Base-by-base conservation (phyloP, 140 eudicot genomes). In the Stevia rebaudiana region DNA sequence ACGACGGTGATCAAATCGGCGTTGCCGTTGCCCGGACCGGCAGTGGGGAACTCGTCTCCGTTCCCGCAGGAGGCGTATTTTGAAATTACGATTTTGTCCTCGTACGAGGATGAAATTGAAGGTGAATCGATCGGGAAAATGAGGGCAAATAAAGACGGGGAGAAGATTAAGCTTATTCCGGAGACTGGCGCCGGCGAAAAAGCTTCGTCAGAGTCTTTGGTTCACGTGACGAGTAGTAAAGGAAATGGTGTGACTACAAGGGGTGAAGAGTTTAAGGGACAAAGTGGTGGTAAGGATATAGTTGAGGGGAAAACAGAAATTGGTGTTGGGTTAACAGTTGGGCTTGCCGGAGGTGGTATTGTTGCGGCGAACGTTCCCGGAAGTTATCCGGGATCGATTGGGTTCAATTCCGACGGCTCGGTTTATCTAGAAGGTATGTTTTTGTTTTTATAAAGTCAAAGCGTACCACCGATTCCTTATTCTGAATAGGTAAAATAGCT, bases 51-150 rank as follows among this genome's bases (percentile, higher is more conserved):
- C 50, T 75, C 81, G 2, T 69, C 87, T 0, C 78, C 92, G 41
- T 94, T 94, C 43, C 99, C 99, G 0, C 95, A 86, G 59, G 99
- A 94, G 48, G 94, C 99, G 8, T 92, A 85, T 65, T 88, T 92
- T 22, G 98, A 92, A 68, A 77, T 88, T 16, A 88, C 85, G 28
- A 73, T 91, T 60, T 54, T 91, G 82, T 35, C 80, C 30, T 39
- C 13, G 0, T n/a, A 25, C 21, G 84, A 33, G 3, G 65, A 46
- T 30, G 79, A 33, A 61, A n/a, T 3, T 49, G 55, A 25, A 16
- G 25, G 33, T 21, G 63, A 72, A 5, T 0, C 0, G 4, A 25
- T 8, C 37, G 52, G 46, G 1, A 76, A 56, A 7, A 22, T 6
- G 18, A 73, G 47, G 70, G 60, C 7, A 8, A 53, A 35, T 33